These are phyloP conservation scores for Taphrina betulina DNA, from an alignment of 1,139 yeast species.

Conservation along the genomic window DNA sequence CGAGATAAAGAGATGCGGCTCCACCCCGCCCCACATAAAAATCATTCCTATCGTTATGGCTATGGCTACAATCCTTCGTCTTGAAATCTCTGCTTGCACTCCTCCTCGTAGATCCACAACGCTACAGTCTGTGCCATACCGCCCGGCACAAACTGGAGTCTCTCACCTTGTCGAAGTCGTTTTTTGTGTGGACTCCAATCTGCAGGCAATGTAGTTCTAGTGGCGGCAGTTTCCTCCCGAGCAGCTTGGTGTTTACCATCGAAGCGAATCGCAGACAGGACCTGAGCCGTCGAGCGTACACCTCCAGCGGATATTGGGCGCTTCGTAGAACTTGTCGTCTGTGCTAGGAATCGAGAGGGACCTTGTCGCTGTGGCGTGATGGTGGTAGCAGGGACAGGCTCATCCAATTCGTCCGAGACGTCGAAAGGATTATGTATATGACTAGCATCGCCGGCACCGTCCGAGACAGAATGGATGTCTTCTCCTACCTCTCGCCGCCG, in stretches of 20 bases:
- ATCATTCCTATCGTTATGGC: too few species aligned
- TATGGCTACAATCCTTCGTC: too few species aligned
- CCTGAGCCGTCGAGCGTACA: constrained; percentile 2
- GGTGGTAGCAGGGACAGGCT: constrained; percentile 3
- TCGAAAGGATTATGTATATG: constrained; percentile 22
- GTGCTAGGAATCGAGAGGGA: constrained; percentile 1
- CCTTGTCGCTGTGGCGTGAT: neutral
- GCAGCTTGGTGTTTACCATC: neutral
- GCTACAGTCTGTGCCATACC: constrained; percentile 31
- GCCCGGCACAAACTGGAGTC: constrained; percentile 22
- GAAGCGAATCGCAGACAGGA: constrained; percentile 1
- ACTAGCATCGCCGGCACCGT: neutral
- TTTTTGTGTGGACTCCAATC: constrained; percentile 26
- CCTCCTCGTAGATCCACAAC: constrained; percentile 23
- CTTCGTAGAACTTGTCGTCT: neutral
- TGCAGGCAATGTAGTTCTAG: neutral
- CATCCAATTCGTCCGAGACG: constrained; percentile 30
- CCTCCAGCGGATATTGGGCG: neutral
- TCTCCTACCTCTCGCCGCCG: neutral
- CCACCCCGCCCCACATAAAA: too few species aligned
- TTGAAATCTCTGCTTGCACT: too few species aligned
- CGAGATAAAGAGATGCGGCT: too few species aligned
- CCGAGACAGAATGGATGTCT: neutral
- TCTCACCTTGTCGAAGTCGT: neutral
- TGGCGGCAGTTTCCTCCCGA: neutral